These are phyloP conservation scores for Candida pseudoviswanathii DNA, from an alignment of 1,139 yeast species.

Conservation along the genomic window DNA sequence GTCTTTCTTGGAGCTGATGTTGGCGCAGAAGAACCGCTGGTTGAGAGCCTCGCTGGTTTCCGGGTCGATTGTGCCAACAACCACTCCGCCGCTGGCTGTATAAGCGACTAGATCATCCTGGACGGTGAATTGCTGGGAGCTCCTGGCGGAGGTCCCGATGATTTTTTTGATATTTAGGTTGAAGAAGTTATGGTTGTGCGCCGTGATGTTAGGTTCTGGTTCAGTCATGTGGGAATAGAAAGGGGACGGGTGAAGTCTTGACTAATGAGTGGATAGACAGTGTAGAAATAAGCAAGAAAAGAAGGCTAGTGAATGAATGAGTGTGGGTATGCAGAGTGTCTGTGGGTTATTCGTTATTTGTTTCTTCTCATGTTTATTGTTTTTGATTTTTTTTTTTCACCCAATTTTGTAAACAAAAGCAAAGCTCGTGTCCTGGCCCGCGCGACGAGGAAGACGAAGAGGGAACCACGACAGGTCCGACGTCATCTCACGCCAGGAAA, in stretches of 20 bases:
- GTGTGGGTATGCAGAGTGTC: neutral
- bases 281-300: neutral
- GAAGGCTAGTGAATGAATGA: too few species aligned
- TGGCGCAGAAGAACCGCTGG: conserved; percentile 58
- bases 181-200: conserved; percentile 4
- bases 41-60: conserved; percentile 18
- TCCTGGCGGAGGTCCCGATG: conserved; percentile 35
- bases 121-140: conserved; percentile 36
- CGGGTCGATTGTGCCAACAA: conserved; percentile 39
- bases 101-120: conserved; percentile 52
- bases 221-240: conserved; percentile 1
- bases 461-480: neutral
- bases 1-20: conserved; percentile 17
- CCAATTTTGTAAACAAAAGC: neutral
- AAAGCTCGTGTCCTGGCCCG: neutral
- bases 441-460: neutral
- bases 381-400: neutral
- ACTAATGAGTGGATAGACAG: neutral
- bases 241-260: neutral
- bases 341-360: neutral
- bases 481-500: neutral
- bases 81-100: conserved; percentile 71
- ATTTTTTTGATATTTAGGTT: conserved; percentile 21
- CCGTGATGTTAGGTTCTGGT: neutral
- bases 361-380: neutral